phyloP scores from a whole-genome alignment of 139 green algal genomes.

The Chlorella sp. region DNA sequence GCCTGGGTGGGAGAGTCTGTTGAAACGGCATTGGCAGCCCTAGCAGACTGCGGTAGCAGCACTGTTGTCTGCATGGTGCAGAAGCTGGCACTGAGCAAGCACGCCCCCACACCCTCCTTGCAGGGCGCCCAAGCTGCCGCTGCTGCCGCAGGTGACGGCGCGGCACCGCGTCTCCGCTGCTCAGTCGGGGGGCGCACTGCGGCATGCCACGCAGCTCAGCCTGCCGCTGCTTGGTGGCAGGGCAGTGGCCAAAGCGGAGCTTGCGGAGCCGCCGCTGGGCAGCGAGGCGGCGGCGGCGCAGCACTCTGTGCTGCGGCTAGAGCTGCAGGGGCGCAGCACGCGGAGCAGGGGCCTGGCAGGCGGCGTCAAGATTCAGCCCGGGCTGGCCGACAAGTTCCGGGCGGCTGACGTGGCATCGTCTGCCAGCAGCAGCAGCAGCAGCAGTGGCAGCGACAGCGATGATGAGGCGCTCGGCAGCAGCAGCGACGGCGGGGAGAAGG shows the following conservation, averaged over 20 bases:
- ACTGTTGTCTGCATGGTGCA: too few relatives aligned
- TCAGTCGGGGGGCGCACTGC: background rate
- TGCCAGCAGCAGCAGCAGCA: too few relatives aligned
- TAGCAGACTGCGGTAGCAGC: too few relatives aligned
- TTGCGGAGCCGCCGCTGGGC: background rate
- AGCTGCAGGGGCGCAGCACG: constrained; percentile 2
- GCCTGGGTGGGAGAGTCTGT: too few relatives aligned
- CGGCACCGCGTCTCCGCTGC: background rate
- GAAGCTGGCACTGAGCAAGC: background rate
- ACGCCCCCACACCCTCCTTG: background rate
- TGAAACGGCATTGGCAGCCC: too few relatives aligned
- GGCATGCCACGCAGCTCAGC: constrained; percentile 8
- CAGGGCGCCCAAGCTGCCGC: constrained; percentile 23
- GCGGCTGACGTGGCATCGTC: background rate
- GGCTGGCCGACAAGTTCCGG: background rate
- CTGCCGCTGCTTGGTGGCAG: background rate
- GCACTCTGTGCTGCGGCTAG: background rate
- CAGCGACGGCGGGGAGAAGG: background rate
- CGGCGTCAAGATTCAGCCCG: background rate
- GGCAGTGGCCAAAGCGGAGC: background rate
- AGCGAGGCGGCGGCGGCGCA: background rate
- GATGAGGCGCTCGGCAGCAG: background rate
- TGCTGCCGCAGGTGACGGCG: constrained; percentile 15
- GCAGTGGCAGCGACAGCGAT: constrained; percentile 8
- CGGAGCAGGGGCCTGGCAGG: constrained; percentile 8